A percentile compares a stretch with the other conserved stretches of the same genome.
Conservation (phyloP, 768 basidiomycete species). For the Serpula lacrymans region DNA sequence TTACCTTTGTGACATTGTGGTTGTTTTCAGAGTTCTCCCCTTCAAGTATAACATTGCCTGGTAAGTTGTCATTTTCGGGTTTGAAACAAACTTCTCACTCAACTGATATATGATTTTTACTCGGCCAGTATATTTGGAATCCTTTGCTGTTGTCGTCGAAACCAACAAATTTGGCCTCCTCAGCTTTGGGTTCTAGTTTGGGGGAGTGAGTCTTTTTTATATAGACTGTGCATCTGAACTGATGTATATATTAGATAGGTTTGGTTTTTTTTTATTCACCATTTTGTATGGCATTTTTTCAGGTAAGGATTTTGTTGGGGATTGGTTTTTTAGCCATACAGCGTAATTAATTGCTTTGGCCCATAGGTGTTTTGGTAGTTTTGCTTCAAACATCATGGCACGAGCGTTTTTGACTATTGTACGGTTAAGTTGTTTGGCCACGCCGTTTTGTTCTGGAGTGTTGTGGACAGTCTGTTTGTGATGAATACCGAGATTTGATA, state of each 20-base stretch:
- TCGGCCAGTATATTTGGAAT: slow-evolving; percentile 30
- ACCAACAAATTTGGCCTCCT: slow-evolving; percentile 30
- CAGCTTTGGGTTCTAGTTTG: slow-evolving; percentile 23
- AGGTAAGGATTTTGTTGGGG: slow-evolving; percentile 20
- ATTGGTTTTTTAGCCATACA: slow-evolving; percentile 34
- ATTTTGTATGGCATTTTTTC: slow-evolving; percentile 16
- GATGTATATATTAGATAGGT: slow-evolving; percentile 11
- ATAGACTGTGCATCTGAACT: slow-evolving; percentile 16
- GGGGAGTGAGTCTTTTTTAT: slow-evolving; percentile 14
- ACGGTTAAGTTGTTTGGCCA: slow-evolving; percentile 23
- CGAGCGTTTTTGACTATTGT: slow-evolving; percentile 23
- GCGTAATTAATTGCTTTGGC: slow-evolving; percentile 20
- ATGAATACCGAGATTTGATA: slow-evolving; percentile 16
- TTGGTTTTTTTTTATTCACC: slow-evolving; percentile 10
- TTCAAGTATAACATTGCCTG: background rate
- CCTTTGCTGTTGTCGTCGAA: slow-evolving; percentile 32
- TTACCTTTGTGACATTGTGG: background rate
- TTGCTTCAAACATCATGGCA: slow-evolving; percentile 16
- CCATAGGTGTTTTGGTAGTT: slow-evolving; percentile 18
- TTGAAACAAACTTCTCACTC: slow-evolving; percentile 25
- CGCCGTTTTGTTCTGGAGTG: slow-evolving; percentile 28
- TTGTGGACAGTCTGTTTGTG: slow-evolving; percentile 23
- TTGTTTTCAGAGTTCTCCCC: slow-evolving; percentile 6
- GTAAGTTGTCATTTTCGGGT: background rate
- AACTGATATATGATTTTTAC: slow-evolving; percentile 18